Conservation (phyloP, 2,329 filamentous ascomycete genomes). For the Aureobasidium sp. region DNA sequence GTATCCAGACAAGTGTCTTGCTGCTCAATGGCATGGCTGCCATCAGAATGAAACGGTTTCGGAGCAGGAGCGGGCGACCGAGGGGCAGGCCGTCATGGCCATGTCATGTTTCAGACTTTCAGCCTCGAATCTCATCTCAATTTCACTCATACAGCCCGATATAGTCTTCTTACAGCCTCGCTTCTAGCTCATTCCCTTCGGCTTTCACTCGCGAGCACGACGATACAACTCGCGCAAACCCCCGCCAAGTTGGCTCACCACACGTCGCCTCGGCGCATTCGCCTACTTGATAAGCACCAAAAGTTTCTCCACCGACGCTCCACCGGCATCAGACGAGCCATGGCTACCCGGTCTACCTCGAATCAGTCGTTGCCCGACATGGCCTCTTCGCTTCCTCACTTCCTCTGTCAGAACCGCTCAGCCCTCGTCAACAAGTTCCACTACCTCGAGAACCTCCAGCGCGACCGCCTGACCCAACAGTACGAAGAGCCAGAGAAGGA, state of each 20-base stretch:
- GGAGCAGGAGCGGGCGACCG: not conserved
- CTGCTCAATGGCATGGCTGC: not conserved
- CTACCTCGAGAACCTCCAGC: constrained; percentile 55
- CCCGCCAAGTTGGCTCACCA: not conserved
- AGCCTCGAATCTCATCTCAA: constrained; percentile 13
- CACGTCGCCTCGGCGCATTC: constrained; percentile 9
- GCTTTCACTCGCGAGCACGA: not conserved
- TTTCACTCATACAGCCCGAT: not conserved
- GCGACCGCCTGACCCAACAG: constrained; percentile 40
- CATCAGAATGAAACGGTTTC: not conserved
- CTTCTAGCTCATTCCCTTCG: not conserved
- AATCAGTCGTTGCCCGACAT: not conserved
- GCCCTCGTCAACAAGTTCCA: constrained; percentile 53
- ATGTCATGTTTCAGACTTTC: constrained; percentile 14
- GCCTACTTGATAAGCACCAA: constrained; percentile 14
- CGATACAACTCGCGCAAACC: not conserved
- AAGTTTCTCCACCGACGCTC: constrained; percentile 5
- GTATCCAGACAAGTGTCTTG: not conserved
- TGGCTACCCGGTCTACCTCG: not conserved
- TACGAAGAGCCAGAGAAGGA: constrained; percentile 31
- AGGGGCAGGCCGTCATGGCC: not conserved
- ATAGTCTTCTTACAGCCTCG: not conserved
- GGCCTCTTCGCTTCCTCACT: constrained; percentile 38
- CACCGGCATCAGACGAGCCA: constrained; percentile 2
- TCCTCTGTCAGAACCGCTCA: constrained; percentile 43